Base-by-base conservation (phyloP, 169 alveolate species). In the Perkinsus marinus region DNA sequence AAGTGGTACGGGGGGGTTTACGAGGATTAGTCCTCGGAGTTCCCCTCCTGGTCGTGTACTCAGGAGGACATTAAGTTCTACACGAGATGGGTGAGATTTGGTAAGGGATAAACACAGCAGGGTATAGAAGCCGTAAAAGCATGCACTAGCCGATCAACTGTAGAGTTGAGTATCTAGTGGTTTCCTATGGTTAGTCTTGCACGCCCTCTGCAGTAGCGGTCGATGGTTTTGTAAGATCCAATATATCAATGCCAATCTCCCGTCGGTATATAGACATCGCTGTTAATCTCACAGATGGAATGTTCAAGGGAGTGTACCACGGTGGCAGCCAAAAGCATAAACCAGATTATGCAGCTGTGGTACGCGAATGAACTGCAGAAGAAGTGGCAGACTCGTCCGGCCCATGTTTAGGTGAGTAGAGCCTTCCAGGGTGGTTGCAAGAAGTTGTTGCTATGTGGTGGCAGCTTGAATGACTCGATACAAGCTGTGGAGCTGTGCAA, bases 291-390 rank as follows among this genome's bases (percentile, higher is more conserved):
- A 96, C 98, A 2, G 99, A 98, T 94, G 95, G 94, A 57, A 95
- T 96, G 94, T 98, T 96, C 96, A 95, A 96, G 92, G 99, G 99
- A n/a, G 93, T 95, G 10, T 98, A 98, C 93, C 94, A 97, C 94
- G 79, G 79, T 57, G 98, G 97, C 3, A 97, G 96, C 90, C 92
- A 93, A 47, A 93, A 95, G 92, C 99, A 98, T 93, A 96, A 94
- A 91, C 94, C 97, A 19, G 99, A 98, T 95, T 92, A 97, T 39
- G 96, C 95, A 43, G 93, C 89, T 97, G 96, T 94, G 92, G 92
- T 91, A 43, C 19, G 89, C 13, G 89, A 41, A n/a, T n/a, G n/a
- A n/a, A n/a, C n/a, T n/a, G n/a, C n/a, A n/a, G n/a, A n/a, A n/a
- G n/a, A n/a, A n/a, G n/a, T n/a, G n/a, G n/a, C n/a, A n/a, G n/a